Base-by-base conservation (phyloP, 768 basidiomycete genomes). In the Phallus indusiatus region DNA sequence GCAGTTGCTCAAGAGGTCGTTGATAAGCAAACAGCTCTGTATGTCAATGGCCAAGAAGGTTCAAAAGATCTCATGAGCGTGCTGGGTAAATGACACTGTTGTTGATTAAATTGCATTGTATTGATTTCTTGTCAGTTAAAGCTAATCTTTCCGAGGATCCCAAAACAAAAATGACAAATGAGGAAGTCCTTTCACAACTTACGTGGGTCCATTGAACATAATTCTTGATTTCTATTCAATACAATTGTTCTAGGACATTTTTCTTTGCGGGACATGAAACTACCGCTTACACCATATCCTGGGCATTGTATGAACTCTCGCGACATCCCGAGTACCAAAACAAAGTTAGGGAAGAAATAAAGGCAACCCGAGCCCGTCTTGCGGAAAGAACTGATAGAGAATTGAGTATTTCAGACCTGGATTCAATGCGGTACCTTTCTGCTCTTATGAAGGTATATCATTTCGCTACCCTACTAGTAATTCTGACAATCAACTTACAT, bases 51-150 rank as follows among this genome's bases (percentile, higher is more conserved):
- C 5, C 63, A 65, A 20, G 64, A 64, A 34, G 66, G 65, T 20
- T 58, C 61, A 4, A 70, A 66, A 59, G 72, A 72, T 55, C 68
- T 72, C 20, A 68, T 73, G 65, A 73, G 71, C 37, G 63, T 73
- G 24, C 64, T 73, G 0, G 65, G 70, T 68, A 48, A 21, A n/a
- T n/a, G n/a, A n/a, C n/a, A n/a, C n/a, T 63, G 37, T n/a, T 24
- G 9, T 54, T 36, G 16, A 11, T 47, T 33, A 4, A 16, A 42
- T 10, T 22, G 52, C n/a, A 42, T 53, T 17, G 11, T 34, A 42
- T 5, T 8, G 20, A 12, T 49, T 24, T 42, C 55, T 20, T 12
- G n/a, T 12, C 28, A 67, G 68, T 72, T 16, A 68, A 66, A 35
- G 70, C 72, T 0, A 73, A 73, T 59, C 50, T 52, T 1, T 61